Percentiles rank a stretch among this genome's conserved stretches.
These are phyloP conservation scores for Lentinula boryana DNA, from an alignment of 768 basidiomycete genomes.

Conservation along the genomic window DNA sequence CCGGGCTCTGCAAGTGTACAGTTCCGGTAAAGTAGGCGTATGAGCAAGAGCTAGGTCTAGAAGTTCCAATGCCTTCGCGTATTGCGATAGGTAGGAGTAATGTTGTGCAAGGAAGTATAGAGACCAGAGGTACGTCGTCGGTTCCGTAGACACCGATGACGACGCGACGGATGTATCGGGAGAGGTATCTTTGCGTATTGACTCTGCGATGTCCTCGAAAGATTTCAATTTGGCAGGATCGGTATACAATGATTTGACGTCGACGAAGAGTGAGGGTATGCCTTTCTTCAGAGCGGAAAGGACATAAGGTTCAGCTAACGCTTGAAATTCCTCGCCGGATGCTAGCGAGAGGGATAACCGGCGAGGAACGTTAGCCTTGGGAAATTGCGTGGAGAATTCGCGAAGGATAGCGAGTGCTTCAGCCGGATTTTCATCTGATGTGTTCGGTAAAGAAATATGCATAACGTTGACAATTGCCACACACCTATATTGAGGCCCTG, in stretches of 20 bases:
- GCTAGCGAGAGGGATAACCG: conserved; percentile 71
- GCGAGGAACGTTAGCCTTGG: conserved; percentile 63
- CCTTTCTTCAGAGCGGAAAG: conserved; percentile 69
- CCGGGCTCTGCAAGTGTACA: conserved; percentile 76
- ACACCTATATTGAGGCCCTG: conserved; percentile 64
- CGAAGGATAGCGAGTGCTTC: conserved; percentile 53
- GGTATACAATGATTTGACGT: conserved; percentile 79
- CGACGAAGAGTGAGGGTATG: conserved; percentile 89
- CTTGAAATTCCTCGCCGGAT: conserved; percentile 60
- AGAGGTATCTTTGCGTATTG: conserved; percentile 30
- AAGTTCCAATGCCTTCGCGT: conserved; percentile 48
- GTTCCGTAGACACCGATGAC: conserved; percentile 36
- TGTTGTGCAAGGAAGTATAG: conserved; percentile 95
- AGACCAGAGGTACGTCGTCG: conserved; percentile 88
- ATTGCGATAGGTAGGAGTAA: conserved; percentile 57
- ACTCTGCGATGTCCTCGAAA: conserved; percentile 68
- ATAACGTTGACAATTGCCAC: conserved; percentile 9
- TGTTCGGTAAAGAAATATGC: background rate
- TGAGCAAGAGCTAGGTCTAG: conserved; percentile 68
- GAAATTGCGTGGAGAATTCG: conserved; percentile 55
- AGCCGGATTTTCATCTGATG: conserved; percentile 37
- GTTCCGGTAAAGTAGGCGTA: conserved; percentile 91
- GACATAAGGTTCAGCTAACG: conserved; percentile 63
- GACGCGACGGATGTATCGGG: conserved; percentile 15
- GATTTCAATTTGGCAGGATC: conserved; percentile 56